Base-by-base conservation (phyloP, 441 rosid species). In the Jatropha multifida region DNA sequence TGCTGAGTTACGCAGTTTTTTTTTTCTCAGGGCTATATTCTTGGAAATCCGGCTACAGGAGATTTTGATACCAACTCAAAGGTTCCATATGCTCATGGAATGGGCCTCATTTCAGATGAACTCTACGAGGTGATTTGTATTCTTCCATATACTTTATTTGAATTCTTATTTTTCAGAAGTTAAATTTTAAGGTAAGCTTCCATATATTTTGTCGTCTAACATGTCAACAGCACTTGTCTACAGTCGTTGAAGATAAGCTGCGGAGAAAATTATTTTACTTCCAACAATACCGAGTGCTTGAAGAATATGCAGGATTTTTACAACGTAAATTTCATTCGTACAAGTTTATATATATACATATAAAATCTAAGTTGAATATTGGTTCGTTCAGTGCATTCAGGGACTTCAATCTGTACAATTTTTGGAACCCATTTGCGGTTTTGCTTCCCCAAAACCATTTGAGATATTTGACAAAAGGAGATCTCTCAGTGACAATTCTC, bases 161-260 rank as follows among this genome's bases (percentile, higher is more conserved):
- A 23, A 23, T 23, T 23, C 23, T 23, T 23, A 23, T 23, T 23
- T 23, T 23, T 23, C 23, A 23, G 23, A 23, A 23, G 23, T 23
- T 23, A 0, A 23, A 23, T 23, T 23, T 23, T 23, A 23, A 23
- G 23, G 23, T 23, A 23, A 23, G 23, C 23, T 23, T 23, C 23
- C 23, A 23, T 23, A 23, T 23, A 23, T 23, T 23, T 23, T 23
- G 23, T 23, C 23, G 23, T 10, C 2, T 46, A 20, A 10, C 27
- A n/a, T 26, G n/a, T 12, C 54, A 71, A 68, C 10, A 58, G 23
- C 23, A 40, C 12, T 63, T 72, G 14, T 4, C 74, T 56, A 12
- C 78, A 93, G 97, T 85, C 90, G 48, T 68, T 88, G 83, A 79
- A 81, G 81, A 82, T 48, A 72, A 88, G 73, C 44, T 94, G 97